Conservation (phyloP, 805 yeast genomes). For the Maudiozyma turicensis region DNA sequence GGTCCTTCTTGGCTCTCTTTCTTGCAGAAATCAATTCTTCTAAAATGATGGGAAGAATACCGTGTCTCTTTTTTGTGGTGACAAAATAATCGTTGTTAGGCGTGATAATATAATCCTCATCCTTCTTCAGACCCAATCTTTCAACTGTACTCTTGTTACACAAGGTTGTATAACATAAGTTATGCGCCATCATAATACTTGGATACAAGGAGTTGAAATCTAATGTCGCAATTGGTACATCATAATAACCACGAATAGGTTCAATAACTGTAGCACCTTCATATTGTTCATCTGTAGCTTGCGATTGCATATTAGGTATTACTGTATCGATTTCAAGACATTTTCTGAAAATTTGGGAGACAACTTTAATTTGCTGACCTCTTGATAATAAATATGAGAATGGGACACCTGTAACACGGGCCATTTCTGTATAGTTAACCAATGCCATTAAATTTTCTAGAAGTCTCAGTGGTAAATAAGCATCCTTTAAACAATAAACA, state of each 20-base stretch:
- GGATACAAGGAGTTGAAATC: constrained; percentile 98
- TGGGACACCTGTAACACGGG: constrained; percentile 98
- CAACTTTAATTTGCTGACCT: constrained; percentile 97
- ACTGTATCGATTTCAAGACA: constrained; percentile 80
- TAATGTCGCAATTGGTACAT: constrained; percentile 92
- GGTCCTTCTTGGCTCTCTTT: constrained; percentile 82
- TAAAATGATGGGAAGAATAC: constrained; percentile 84
- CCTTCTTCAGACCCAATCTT: constrained; percentile 51
- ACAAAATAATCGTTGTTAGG: constrained; percentile 93
- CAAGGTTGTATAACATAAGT: constrained; percentile 88
- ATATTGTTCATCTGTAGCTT: constrained; percentile 81
- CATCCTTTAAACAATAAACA: constrained; percentile 94
- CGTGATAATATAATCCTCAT: constrained; percentile 70
- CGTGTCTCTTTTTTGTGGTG: constrained; percentile 57
- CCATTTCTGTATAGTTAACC: constrained; percentile 97
- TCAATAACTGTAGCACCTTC: constrained; percentile 99
- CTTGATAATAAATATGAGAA: constrained; percentile 78
- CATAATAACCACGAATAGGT: constrained; percentile 91
- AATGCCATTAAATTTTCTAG: constrained; percentile 91
- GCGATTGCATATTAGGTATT: constrained; percentile 77
- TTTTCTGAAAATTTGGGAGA: constrained; percentile 89
- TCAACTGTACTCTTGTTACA: constrained; percentile 60
- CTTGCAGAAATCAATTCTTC: constrained; percentile 85
- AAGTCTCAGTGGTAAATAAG: constrained; percentile 79
- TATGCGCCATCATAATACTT: constrained; percentile 98